Percentiles rank a stretch among this genome's conserved stretches.
These are phyloP conservation scores for Camelina neglecta DNA, from an alignment of 345 rosid species.

Conservation along the genomic window DNA sequence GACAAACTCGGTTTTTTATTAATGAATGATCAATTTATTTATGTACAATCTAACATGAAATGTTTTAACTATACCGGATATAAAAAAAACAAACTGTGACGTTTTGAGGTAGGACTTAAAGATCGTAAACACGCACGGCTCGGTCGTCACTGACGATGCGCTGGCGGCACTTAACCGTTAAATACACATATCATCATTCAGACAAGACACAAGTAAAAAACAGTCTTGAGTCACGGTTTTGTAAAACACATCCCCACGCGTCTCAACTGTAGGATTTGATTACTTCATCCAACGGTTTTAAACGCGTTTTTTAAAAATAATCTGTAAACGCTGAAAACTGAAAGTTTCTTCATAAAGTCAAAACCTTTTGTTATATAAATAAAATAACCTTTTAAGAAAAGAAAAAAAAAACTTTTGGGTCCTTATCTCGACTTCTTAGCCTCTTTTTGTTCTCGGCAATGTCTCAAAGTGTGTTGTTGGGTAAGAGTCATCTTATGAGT, in stretches of 20 bases:
- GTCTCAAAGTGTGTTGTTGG: too few relatives aligned
- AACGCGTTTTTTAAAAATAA: conserved; percentile 19
- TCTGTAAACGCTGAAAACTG: conserved; percentile 32
- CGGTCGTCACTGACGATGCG: conserved; percentile 30
- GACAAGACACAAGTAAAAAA: neutral
- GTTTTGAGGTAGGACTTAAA: neutral
- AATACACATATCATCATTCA: neutral
- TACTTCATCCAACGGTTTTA: conserved; percentile 37
- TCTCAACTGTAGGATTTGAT: conserved; percentile 37
- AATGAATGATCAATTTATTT: too few relatives aligned
- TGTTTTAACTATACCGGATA: too few relatives aligned
- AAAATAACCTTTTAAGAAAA: too few relatives aligned
- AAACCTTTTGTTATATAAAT: neutral
- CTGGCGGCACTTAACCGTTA: conserved; percentile 33
- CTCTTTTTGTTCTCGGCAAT: too few relatives aligned
- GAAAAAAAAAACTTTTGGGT: too few relatives aligned
- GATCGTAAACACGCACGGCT: neutral
- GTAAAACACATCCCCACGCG: conserved; percentile 28
- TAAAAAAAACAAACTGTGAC: neutral
- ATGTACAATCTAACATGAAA: too few relatives aligned
- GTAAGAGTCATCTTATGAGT: too few relatives aligned
- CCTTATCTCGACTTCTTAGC: too few relatives aligned
- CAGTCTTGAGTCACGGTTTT: conserved; percentile 30
- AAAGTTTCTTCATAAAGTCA: conserved; percentile 23
- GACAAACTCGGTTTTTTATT: too few relatives aligned